Evolutionary conservation across 352 stramenopile genomes (phyloP).

Genomic region (Phytophthora cryptogea): DNA sequence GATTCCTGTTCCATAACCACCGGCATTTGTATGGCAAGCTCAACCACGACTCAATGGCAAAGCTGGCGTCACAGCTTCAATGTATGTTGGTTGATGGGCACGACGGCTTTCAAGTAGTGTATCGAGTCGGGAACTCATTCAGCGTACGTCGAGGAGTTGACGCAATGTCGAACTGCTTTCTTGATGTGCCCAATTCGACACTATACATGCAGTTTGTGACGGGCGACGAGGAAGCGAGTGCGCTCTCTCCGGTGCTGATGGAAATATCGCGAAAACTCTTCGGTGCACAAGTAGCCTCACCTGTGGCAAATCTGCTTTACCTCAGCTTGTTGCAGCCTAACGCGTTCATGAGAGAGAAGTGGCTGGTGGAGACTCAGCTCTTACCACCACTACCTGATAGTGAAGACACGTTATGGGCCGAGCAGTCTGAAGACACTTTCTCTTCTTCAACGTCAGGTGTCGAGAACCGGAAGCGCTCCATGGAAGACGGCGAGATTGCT

Average conservation of each 20-base stretch:
- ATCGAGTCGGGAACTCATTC: constrained; percentile 48
- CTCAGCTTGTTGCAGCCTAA: constrained; percentile 65
- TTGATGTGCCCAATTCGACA: constrained; percentile 40
- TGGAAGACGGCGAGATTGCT: constrained; percentile 60
- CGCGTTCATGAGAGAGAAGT: constrained; percentile 41
- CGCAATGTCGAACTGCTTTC: constrained; percentile 43
- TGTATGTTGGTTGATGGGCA: constrained; percentile 48
- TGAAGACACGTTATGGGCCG: constrained; percentile 43
- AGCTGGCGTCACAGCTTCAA: constrained; percentile 35
- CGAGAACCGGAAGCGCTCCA: constrained; percentile 19
- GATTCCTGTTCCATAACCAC: constrained; percentile 58
- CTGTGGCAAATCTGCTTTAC: constrained; percentile 73
- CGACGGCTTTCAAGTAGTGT: constrained; percentile 54
- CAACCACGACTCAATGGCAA: constrained; percentile 34
- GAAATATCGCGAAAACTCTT: constrained; percentile 66
- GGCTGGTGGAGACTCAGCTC: constrained; percentile 66
- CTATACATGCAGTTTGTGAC: constrained; percentile 43
- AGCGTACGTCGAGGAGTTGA: constrained; percentile 36
- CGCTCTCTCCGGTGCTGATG: constrained; percentile 58
- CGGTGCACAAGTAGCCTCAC: constrained; percentile 44
- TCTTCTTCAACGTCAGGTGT: constrained; percentile 2
- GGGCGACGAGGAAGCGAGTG: constrained; percentile 37
- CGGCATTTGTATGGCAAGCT: constrained; percentile 44
- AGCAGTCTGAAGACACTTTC: neutral
- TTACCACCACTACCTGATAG: constrained; percentile 47